A percentile compares a stretch with the other conserved stretches of the same genome.
Evolutionary conservation across 2,329 filamentous ascomycete genomes (phyloP).

Genomic region (Colletotrichum orbiculare): DNA sequence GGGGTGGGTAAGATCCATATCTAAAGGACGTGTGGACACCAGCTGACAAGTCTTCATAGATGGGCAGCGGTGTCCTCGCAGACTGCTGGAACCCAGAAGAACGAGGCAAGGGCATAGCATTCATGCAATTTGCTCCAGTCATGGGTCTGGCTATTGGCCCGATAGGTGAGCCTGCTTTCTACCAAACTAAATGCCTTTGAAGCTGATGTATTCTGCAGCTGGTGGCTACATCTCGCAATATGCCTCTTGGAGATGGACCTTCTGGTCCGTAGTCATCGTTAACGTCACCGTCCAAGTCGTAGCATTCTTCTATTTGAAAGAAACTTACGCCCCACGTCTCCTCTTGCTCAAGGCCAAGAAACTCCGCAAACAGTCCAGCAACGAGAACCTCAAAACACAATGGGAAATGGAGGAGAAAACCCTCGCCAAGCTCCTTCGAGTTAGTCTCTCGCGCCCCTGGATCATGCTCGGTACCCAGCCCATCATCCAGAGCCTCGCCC

Average conservation of each 20-base stretch:
- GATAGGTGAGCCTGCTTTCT: slow-evolving; percentile 46
- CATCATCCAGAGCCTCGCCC: slow-evolving; percentile 66
- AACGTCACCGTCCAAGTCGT: slow-evolving; percentile 50
- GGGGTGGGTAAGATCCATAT: slow-evolving; percentile 48
- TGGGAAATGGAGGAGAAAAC: slow-evolving; percentile 50
- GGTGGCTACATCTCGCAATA: slow-evolving; percentile 52
- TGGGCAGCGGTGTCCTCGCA: slow-evolving; percentile 58
- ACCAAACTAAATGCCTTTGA: background rate
- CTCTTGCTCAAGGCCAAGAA: slow-evolving; percentile 47
- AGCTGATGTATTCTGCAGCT: slow-evolving; percentile 41
- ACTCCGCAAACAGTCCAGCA: slow-evolving; percentile 46
- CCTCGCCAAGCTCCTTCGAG: slow-evolving; percentile 39
- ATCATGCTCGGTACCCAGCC: slow-evolving; percentile 67
- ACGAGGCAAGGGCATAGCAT: slow-evolving; percentile 52
- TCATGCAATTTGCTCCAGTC: slow-evolving; percentile 53
- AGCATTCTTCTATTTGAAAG: slow-evolving; percentile 47
- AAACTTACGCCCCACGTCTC: slow-evolving; percentile 52
- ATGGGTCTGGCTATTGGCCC: slow-evolving; percentile 57
- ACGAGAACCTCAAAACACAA: slow-evolving; percentile 46
- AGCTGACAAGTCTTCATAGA: slow-evolving; percentile 47
- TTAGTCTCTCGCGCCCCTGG: slow-evolving; percentile 64
- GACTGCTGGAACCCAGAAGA: slow-evolving; percentile 60
- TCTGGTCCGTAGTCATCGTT: slow-evolving; percentile 56
- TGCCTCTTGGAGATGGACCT: slow-evolving; percentile 57
- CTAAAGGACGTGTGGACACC: slow-evolving; percentile 37